Evolutionary conservation across 208 protist species (phyloP).

Genomic region (Herpetomonas samuelpessoai): DNA sequence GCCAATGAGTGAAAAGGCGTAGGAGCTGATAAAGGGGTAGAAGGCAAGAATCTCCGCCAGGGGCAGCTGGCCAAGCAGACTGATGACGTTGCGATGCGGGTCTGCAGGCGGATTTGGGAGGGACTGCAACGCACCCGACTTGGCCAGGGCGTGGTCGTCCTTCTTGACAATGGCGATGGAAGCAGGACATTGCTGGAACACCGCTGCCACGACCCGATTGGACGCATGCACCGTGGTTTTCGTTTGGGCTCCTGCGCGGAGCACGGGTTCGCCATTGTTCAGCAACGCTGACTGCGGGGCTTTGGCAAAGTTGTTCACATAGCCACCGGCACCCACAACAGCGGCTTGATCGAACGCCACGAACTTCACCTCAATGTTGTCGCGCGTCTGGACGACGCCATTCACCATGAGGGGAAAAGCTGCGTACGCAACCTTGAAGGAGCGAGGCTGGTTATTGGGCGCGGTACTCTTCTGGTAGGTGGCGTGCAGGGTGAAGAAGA

Average conservation of each 20-base stretch:
- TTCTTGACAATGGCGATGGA: conserved; percentile 41
- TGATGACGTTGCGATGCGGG: conserved; percentile 49
- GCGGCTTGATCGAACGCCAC: conserved; percentile 64
- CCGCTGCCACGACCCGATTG: conserved; percentile 50
- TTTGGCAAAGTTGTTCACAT: conserved; percentile 73
- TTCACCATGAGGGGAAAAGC: conserved; percentile 71
- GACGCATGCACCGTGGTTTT: conserved; percentile 81
- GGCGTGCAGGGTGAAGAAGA: conserved; percentile 86
- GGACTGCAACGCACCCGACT: conserved; percentile 31
- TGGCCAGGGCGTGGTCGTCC: conserved; percentile 48
- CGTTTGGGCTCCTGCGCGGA: conserved; percentile 51
- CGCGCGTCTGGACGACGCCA: conserved; percentile 61
- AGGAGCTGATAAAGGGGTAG: conserved; percentile 78
- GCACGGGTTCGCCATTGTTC: conserved; percentile 64
- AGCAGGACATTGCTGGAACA: conserved; percentile 50
- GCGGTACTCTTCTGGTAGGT: conserved; percentile 49
- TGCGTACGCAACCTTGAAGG: conserved; percentile 73
- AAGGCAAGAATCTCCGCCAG: conserved; percentile 82
- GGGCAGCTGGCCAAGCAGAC: conserved; percentile 56
- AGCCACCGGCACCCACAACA: conserved; percentile 63
- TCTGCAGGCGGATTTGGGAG: conserved; percentile 21
- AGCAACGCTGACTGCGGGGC: conserved; percentile 45
- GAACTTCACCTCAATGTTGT: conserved; percentile 69
- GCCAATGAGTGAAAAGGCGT: conserved; percentile 73
- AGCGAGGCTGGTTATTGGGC: conserved; percentile 37